phyloP scores from a whole-genome alignment of 2,329 filamentous ascomycete genomes.

The Colletotrichum echinochloae region DNA sequence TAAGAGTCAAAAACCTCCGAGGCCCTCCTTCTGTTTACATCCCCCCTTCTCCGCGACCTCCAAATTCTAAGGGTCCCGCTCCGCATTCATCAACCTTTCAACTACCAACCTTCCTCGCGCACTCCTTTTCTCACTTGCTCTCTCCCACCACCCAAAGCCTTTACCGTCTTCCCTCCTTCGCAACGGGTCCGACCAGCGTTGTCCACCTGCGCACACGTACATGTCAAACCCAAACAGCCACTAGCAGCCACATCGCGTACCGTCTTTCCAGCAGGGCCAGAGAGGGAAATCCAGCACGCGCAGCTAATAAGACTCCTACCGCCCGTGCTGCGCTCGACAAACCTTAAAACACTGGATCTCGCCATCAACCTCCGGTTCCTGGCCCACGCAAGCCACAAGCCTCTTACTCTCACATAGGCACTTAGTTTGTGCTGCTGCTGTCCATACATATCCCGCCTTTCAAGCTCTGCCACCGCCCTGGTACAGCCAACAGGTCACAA shows the following conservation, averaged over 20 bases:
- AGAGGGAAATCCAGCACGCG: slow-evolving; percentile 4
- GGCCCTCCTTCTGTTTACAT: slow-evolving; percentile 27
- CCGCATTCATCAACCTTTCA: slow-evolving; percentile 16
- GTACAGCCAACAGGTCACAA: background rate
- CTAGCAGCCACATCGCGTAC: slow-evolving; percentile 1
- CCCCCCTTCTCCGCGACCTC: slow-evolving; percentile 2
- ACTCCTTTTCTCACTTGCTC: background rate
- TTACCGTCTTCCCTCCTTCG: background rate
- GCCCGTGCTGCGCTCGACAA: slow-evolving; percentile 34
- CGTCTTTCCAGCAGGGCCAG: background rate
- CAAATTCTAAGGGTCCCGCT: slow-evolving; percentile 17
- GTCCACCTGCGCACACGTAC: background rate
- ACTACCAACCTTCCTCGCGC: slow-evolving; percentile 2
- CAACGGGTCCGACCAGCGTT: background rate
- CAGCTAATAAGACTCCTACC: slow-evolving; percentile 1
- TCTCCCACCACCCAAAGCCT: background rate
- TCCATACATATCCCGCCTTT: slow-evolving; percentile 7
- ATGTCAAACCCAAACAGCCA: background rate
- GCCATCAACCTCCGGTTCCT: slow-evolving; percentile 28
- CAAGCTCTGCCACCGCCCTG: background rate
- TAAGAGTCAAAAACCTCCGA: slow-evolving; percentile 38
- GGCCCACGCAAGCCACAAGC: slow-evolving; percentile 28
- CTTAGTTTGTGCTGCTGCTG: slow-evolving; percentile 10
- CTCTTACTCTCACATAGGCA: slow-evolving; percentile 17
- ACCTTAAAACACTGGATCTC: slow-evolving; percentile 32